Evolutionary conservation across 179 eudicot species (phyloP).

Genomic region (Gypsophila paniculata): DNA sequence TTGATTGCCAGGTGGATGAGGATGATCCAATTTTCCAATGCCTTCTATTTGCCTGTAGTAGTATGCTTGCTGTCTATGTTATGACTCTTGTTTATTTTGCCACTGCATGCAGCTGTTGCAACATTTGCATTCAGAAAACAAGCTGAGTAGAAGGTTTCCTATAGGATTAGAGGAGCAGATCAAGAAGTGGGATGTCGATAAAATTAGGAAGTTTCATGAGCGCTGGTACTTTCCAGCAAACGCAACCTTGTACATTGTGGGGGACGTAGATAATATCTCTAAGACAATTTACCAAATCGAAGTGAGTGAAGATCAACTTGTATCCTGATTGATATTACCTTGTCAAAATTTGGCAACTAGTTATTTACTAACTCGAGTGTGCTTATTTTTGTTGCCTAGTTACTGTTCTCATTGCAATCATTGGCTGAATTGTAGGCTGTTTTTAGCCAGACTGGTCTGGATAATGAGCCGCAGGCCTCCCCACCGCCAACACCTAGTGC

Average conservation of each 20-base stretch:
- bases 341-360: not conserved
- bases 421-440: conserved; percentile 51
- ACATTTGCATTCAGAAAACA: conserved; percentile 97
- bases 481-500: conserved; percentile 60
- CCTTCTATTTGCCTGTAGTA: not conserved
- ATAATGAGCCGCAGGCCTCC: conserved; percentile 54
- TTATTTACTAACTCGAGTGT: not conserved
- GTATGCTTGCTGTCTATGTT: not conserved
- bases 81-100: conserved; percentile 19
- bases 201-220: conserved; percentile 89
- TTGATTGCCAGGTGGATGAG: conserved; percentile 83
- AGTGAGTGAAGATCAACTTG: conserved; percentile 42
- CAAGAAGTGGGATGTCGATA: conserved; percentile 99
- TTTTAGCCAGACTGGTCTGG: conserved; percentile 65
- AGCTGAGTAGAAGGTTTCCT: conserved; percentile 94
- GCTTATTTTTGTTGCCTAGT: not conserved
- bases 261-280: conserved; percentile 79
- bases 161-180: conserved; percentile 98
- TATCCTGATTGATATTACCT: not conserved
- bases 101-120: conserved; percentile 64
- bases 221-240: conserved; percentile 99
- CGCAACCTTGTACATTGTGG: conserved; percentile 91
- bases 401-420: conserved; percentile 12
- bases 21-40: conserved; percentile 1
- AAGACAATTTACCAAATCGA: conserved; percentile 82